phyloP scores from a whole-genome alignment of 2,329 filamentous ascomycete genomes.

The Tetracladium maxilliforme region DNA sequence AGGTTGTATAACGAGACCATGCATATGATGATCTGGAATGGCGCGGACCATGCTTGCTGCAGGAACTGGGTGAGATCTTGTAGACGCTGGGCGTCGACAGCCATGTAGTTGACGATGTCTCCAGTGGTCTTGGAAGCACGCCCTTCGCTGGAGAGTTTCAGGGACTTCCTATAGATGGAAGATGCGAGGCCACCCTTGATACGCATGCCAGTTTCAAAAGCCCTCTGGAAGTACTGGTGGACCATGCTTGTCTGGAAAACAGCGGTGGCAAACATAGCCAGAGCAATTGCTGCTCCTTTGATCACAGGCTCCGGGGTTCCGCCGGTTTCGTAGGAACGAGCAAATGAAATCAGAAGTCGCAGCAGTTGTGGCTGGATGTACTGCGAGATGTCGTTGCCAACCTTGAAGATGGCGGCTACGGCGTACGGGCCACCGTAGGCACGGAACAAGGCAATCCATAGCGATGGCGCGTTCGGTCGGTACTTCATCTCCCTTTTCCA shows the following conservation, averaged over 20 bases:
- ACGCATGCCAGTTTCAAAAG: constrained; percentile 92
- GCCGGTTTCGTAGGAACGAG: constrained; percentile 55
- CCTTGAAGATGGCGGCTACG: constrained; percentile 72
- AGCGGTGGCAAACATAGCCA: constrained; percentile 85
- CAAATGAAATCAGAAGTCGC: constrained; percentile 69
- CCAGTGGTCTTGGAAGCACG: constrained; percentile 80
- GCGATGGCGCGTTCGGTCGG: constrained; percentile 50
- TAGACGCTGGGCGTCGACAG: constrained; percentile 88
- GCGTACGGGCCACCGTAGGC: constrained; percentile 79
- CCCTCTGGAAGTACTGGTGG: constrained; percentile 93
- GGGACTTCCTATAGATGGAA: constrained; percentile 82
- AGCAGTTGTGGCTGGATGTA: constrained; percentile 88
- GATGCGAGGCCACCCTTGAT: constrained; percentile 85
- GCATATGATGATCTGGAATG: constrained; percentile 90
- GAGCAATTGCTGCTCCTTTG: constrained; percentile 72
- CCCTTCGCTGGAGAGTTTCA: constrained; percentile 86
- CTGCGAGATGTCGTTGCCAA: constrained; percentile 70
- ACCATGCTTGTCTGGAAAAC: constrained; percentile 77
- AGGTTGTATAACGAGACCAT: constrained; percentile 93
- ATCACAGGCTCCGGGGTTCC: constrained; percentile 59
- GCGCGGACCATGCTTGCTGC: constrained; percentile 90
- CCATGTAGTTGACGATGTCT: constrained; percentile 99
- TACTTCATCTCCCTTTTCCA: constrained; percentile 67
- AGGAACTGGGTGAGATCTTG: constrained; percentile 92
- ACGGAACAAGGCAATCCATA: constrained; percentile 76